Evolutionary conservation across 139 green algal genomes (phyloP).

Genomic region (Chlorella sorokiniana): DNA sequence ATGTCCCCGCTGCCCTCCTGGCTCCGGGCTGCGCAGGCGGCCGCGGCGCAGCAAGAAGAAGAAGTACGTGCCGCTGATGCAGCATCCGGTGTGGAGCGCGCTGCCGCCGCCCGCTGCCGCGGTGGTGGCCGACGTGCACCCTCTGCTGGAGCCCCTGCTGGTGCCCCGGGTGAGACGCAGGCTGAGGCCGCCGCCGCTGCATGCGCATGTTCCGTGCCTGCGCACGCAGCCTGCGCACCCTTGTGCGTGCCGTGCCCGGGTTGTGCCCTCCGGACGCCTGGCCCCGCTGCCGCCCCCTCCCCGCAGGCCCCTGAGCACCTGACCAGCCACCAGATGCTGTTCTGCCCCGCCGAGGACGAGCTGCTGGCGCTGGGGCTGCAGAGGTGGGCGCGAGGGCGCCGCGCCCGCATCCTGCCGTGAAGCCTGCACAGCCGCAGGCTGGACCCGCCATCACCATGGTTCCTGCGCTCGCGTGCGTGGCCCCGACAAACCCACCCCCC

Average conservation of each 20-base stretch:
- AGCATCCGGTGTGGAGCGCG: conserved; percentile 33
- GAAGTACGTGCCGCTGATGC: neutral
- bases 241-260: too few species aligned
- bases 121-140: neutral
- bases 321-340: conserved; percentile 26
- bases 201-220: neutral
- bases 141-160: conserved; percentile 25
- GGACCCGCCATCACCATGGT: too few species aligned
- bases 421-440: too few species aligned
- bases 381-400: conserved; percentile 5
- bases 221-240: neutral
- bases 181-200: neutral
- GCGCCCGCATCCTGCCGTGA: neutral
- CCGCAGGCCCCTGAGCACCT: neutral
- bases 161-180: neutral
- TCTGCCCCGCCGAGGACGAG: conserved; percentile 41
- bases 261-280: too few species aligned
- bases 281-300: neutral
- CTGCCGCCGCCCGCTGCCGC: neutral
- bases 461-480: too few species aligned
- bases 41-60: conserved; percentile 2
- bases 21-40: neutral
- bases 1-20: neutral
- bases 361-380: conserved; percentile 46
- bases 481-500: too few species aligned